Evolutionary conservation across 129 eudicot genomes (phyloP).

Genomic region (Arctium lappa): DNA sequence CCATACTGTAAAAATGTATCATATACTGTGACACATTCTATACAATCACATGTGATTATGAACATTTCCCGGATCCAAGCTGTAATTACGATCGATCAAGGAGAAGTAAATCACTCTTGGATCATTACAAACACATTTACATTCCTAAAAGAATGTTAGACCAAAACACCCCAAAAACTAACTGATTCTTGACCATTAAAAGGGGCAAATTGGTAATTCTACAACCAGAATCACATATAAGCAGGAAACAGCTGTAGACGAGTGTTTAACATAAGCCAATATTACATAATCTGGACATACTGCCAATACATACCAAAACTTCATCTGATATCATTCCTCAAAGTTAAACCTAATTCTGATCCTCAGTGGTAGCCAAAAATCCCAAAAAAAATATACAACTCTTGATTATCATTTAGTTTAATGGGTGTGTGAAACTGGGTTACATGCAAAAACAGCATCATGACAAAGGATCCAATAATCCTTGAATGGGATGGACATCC

Average conservation of each 20-base stretch:
- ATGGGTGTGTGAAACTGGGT: slow-evolving; percentile 1
- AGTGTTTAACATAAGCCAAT: not conserved
- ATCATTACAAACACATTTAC: not conserved
- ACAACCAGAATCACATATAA: not conserved
- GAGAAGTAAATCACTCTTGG: not conserved
- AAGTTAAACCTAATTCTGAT: slow-evolving; percentile 8
- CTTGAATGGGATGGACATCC: slow-evolving; percentile 66
- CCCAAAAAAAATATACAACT: slow-evolving; percentile 25
- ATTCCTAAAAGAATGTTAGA: not conserved
- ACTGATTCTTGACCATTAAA: not conserved
- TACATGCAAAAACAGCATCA: slow-evolving; percentile 64
- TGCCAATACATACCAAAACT: slow-evolving; percentile 19
- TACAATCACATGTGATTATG: slow-evolving; percentile 11
- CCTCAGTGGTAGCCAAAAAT: slow-evolving; percentile 6
- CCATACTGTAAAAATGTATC: slow-evolving; percentile 1
- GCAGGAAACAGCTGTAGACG: not conserved
- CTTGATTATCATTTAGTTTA: slow-evolving; percentile 1
- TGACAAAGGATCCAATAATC: slow-evolving; percentile 82
- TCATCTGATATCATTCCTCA: slow-evolving; percentile 13
- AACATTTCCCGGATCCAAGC: not conserved
- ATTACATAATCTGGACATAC: not conserved
- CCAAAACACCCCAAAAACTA: not conserved
- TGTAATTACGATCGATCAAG: not conserved
- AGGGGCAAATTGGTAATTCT: not conserved
- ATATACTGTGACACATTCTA: slow-evolving; percentile 8